phyloP scores from a whole-genome alignment of 2,329 filamentous ascomycete species.

The Incumbomyces delicatus region DNA sequence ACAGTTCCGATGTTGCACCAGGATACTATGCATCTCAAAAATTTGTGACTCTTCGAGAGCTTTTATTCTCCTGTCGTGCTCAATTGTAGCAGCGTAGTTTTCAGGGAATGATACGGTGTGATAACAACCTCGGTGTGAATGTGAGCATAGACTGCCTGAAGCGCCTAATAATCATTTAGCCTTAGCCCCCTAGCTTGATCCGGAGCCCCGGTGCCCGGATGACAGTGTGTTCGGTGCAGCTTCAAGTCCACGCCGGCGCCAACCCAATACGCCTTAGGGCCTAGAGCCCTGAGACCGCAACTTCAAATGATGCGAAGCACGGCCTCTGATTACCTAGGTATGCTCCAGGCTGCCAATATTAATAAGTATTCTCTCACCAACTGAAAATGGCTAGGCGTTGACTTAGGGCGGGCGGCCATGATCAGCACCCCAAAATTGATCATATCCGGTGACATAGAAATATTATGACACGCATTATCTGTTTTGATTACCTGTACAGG shows the following conservation, averaged over 20 bases:
- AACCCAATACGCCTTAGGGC: neutral
- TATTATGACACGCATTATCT: too few relatives aligned
- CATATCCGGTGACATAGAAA: too few relatives aligned
- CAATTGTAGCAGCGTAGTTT: conserved; percentile 20
- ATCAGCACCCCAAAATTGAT: too few relatives aligned
- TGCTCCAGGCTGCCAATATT: neutral
- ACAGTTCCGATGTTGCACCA: neutral
- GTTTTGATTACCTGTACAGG: too few relatives aligned
- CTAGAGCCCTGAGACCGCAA: neutral
- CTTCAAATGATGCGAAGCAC: too few relatives aligned
- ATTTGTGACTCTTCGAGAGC: conserved; percentile 9
- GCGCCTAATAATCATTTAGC: too few relatives aligned
- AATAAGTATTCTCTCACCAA: too few relatives aligned
- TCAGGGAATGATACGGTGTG: conserved; percentile 13
- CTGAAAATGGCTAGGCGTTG: too few relatives aligned
- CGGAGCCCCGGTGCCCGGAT: too few relatives aligned
- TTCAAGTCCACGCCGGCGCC: neutral
- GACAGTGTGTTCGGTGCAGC: neutral
- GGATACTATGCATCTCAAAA: conserved; percentile 8
- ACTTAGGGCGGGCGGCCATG: too few relatives aligned
- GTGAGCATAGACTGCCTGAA: neutral
- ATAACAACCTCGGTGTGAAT: conserved; percentile 4
- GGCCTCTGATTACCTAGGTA: too few relatives aligned
- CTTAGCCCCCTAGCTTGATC: too few relatives aligned
- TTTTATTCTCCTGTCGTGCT: conserved; percentile 19